Base-by-base conservation (phyloP, 2,329 filamentous ascomycete species). In the Stemphylium vesicarium region DNA sequence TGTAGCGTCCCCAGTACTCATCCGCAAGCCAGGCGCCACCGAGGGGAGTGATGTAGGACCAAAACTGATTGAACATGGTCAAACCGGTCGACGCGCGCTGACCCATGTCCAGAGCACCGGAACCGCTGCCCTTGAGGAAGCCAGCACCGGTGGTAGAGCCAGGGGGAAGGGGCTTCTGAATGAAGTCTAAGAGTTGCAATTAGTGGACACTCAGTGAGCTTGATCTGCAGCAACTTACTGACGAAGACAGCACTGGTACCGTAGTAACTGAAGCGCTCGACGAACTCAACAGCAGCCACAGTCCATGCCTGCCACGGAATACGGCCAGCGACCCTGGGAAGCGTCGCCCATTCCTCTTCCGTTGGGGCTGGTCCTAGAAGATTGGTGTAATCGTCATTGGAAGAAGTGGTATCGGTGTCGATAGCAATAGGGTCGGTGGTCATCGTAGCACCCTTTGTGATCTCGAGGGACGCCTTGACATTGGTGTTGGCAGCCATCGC, bases 1-100 rank as follows among this genome's bases (percentile, higher is more conserved):
- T 83, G 70, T 85, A 87, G 62, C 85, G 82, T 38, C 85, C 85
- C 44, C 84, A 76, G 71, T 84, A 86, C 45, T 83, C 80, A 67
- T 88, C 85, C 18, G 85, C 84, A 43, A 87, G 66, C 52, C 85
- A 81, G 49, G 84, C 85, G 69, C 84, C 82, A 37, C 82, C 62
- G 44, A 87, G 82, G 7, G 85, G 85, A 2, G 84, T 85, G 18
- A 85, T 74, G 66, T 83, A 84, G 45, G 78, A 81, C 80, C 81
- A 84, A 65, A 84, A 84, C 54, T 81, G 78, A 70, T 83, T 84
- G 70, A 82, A 82, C 38, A 79, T 82, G 9, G 76, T 80, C 60
- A 84, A 59, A 55, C 80, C 81, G 35, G 81, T 84, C 4, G 81
- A 80, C 57, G 80, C 81, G 42, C 81, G 79, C 59, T 86, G 79